These are phyloP conservation scores for Chlamydomonas schloesseri DNA, from an alignment of 139 green algal genomes.

Conservation along the genomic window DNA sequence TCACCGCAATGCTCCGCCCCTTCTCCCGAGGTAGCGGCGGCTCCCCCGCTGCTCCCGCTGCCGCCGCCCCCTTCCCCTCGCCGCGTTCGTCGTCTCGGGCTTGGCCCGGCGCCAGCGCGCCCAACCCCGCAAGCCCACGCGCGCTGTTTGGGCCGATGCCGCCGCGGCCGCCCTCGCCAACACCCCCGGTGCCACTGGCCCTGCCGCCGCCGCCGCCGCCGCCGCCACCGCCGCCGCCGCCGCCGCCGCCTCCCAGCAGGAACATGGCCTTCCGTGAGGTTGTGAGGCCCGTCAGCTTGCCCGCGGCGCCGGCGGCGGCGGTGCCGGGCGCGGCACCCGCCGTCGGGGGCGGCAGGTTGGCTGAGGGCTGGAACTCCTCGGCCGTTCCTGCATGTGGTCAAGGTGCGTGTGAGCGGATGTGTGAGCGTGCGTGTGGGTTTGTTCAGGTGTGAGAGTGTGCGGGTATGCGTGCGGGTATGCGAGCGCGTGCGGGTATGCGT, in stretches of 20 bases:
- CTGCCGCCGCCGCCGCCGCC: background rate
- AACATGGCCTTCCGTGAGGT: background rate
- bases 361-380: background rate
- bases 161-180: background rate
- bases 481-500: background rate
- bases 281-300: background rate
- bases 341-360: background rate
- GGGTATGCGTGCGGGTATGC: background rate
- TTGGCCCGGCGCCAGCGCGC: no score
- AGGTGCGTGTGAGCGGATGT: no score
- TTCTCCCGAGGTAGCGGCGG: no score
- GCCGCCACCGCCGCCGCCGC: background rate
- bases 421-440: no score
- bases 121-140: no score
- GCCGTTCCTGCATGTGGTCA: conserved; percentile 17
- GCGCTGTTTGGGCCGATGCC: background rate
- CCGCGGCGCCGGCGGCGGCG: background rate
- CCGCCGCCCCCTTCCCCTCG: no score
- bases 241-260: background rate
- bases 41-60: no score
- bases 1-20: no score
- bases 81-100: no score
- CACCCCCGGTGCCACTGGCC: no score
- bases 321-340: background rate
- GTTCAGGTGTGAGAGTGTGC: no score